Base-by-base conservation (phyloP, 495 filamentous ascomycete species). In the Hypoxylon subgilvum region DNA sequence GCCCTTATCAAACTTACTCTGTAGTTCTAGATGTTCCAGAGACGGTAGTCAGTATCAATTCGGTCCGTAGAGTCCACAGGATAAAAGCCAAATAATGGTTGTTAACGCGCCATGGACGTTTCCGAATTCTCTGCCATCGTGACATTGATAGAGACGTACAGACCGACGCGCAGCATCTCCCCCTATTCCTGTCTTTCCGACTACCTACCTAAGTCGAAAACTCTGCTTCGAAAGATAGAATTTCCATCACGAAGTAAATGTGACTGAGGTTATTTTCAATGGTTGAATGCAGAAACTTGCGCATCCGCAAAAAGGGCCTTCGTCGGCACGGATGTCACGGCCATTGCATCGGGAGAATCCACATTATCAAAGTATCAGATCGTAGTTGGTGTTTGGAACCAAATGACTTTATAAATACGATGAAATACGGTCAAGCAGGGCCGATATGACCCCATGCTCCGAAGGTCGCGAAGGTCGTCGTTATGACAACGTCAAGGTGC, bases 61-160 rank as follows among this genome's bases (percentile, higher is more conserved):
- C 60, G 60, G 60, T 52, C 60, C 60, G 59, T 27, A 48, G 23
- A 42, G 41, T 57, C 40, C 49, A 10, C 34, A 53, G 47, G 60
- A 35, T 63, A 63, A 63, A 53, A 52, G n/a, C 35, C 13, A 17
- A 23, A 27, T 41, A 12, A 31, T 28, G 21, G 27, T 36, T 14
- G 10, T 21, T 34, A 21, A 43, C 10, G 49, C 27, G 12, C 3
- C 16, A 14, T 19, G 21, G 6, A 22, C 35, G 1, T 4, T 1
- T 42, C 19, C 27, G 22, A 3, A 50, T 38, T 35, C 9, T 14
- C 9, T 28, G 44, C n/a, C 30, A 42, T 49, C 35, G 27, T 42
- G 13, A 42, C 30, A 38, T 43, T 57, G 21, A 17, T 1, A 17
- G n/a, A 30, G 13, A 47, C 9, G 18, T 46, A 3, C 17, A 40